phyloP scores from a whole-genome alignment of 768 basidiomycete genomes.

The Gymnopilus dilepis region DNA sequence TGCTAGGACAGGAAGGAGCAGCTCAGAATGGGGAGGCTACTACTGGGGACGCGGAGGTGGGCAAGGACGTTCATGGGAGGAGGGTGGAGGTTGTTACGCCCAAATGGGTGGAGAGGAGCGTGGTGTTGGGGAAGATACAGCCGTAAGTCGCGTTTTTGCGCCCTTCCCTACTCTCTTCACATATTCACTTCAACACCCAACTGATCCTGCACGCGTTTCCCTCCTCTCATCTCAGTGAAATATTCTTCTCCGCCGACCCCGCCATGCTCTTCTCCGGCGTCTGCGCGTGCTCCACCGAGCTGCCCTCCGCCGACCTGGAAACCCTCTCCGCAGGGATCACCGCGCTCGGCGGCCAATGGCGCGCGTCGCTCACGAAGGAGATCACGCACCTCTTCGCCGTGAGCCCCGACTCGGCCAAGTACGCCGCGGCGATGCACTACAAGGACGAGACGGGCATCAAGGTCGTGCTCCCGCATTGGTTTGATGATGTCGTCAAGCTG shows the following conservation, averaged over 20 bases:
- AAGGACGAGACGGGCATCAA: constrained; percentile 62
- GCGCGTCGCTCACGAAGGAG: constrained; percentile 76
- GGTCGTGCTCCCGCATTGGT: constrained; percentile 91
- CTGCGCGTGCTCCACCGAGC: constrained; percentile 67
- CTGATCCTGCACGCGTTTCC: too few relatives aligned
- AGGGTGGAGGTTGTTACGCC: constrained; percentile 32
- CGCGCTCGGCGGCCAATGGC: constrained; percentile 84
- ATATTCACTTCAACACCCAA: neutral
- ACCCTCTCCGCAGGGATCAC: constrained; percentile 74
- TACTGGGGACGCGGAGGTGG: constrained; percentile 34
- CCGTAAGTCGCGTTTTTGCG: constrained; percentile 48
- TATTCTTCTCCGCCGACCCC: constrained; percentile 74
- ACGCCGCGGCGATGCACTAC: constrained; percentile 59
- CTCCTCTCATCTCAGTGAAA: constrained; percentile 46
- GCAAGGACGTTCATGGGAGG: constrained; percentile 35
- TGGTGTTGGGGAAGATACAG: constrained; percentile 62
- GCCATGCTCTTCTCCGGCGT: constrained; percentile 84
- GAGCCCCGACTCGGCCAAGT: constrained; percentile 55
- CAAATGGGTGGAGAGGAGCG: constrained; percentile 73
- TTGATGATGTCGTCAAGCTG: constrained; percentile 76
- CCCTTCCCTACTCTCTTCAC: neutral
- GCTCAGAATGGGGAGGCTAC: constrained; percentile 39
- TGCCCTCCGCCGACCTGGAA: constrained; percentile 70
- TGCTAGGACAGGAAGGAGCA: constrained; percentile 49
- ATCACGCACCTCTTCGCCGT: constrained; percentile 87